Base-by-base conservation (phyloP, 805 yeast genomes). In the Suhomyces kilbournensis region DNA sequence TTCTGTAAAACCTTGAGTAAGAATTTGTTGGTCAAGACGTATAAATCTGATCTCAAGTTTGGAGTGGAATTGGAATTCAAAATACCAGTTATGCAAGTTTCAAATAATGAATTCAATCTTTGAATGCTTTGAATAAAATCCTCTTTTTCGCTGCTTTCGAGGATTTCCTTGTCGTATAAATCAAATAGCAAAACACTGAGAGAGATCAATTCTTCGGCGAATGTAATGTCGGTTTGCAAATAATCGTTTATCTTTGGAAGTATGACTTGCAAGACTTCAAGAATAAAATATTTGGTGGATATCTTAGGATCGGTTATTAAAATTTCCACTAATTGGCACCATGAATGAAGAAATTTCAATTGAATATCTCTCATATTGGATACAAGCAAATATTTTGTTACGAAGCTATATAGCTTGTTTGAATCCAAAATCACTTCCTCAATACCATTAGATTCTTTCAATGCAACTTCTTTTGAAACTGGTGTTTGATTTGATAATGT, bases 321-420 rank as follows among this genome's bases (percentile, higher is more conserved):
- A 3, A 90, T 82, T 55, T 90, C 90, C 22, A 90, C 84, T 47
- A 92, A 67, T 58, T 85, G 86, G 20, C 85, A 84, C 98, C 98
- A 93, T 0, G 96, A 81, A 61, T 85, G 90, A 26, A 93, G 70
- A 52, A 86, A 82, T 12, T 78, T 70, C 46, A 86, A 70, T 55
- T 87, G 94, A 7, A 75, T 71, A 1, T 75, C 65, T 54, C 77
- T 77, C 58, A 83, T 77, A 39, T 75, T 74, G 44, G 74, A 72
- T 42, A 71, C 73, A n/a, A 81, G 69, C 12, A 81, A 60, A 22
- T 75, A 72, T 57, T 79, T 79, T 0, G 74, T 70, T 28, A 84
- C 60, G 49, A 76, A 75, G 4, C 66, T 69, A 23, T 67, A 60
- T 28, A 80, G 53, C 15, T 60, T 56, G 7, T 53, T 55, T 0